Base-by-base conservation (phyloP, 768 basidiomycete genomes). In the Pleurotus giganteus region DNA sequence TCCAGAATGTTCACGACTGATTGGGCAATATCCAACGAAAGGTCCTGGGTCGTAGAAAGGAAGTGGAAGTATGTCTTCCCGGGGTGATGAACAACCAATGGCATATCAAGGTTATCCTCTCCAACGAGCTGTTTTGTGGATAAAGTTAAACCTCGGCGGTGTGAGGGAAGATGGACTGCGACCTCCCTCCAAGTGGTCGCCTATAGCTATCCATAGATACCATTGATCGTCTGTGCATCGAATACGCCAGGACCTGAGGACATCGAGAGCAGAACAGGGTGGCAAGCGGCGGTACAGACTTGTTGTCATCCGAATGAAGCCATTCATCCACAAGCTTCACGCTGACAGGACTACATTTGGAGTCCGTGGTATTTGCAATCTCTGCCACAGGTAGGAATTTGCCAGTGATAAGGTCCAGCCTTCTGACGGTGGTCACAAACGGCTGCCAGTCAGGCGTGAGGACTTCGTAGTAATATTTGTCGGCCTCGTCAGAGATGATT, bases 391-490 rank as follows among this genome's bases (percentile, higher is more conserved):
- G 24, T 11, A 42, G 24, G 39, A 17, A 43, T 43, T 26, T 17
- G 13, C 39, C 26, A 2, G 52, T 53, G 15, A 12, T 29, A 13
- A 36, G 41, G 19, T 53, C 17, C 9, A 53, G 27, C 28, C 39
- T 26, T 26, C 34, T 42, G 23, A 53, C 19, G 2, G 39, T 53
- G 5, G 52, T 43, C 13, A 42, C 24, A 28, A 41, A 36, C n/a
- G 26, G 37, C 26, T 53, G 39, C 41, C 37, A 53, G 21, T 53
- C 42, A 8, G 52, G 52, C 11, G 41, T 42, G 24, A 53, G 26
- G 19, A 53, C 39, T 43, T 53, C 52, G 19, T 53, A 53, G 52
- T 53, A 53, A n/a, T 41, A 42, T 7, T 23, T 44, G 31, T 53
- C 52, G 13, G 4, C 24, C 8, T 53, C 41, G 27, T 53, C 42